A percentile compares a stretch with the other conserved stretches of the same genome.
Evolutionary conservation across 2,329 filamentous ascomycete species (phyloP).

Genomic region (Paracorniculantispora psalliotae): DNA sequence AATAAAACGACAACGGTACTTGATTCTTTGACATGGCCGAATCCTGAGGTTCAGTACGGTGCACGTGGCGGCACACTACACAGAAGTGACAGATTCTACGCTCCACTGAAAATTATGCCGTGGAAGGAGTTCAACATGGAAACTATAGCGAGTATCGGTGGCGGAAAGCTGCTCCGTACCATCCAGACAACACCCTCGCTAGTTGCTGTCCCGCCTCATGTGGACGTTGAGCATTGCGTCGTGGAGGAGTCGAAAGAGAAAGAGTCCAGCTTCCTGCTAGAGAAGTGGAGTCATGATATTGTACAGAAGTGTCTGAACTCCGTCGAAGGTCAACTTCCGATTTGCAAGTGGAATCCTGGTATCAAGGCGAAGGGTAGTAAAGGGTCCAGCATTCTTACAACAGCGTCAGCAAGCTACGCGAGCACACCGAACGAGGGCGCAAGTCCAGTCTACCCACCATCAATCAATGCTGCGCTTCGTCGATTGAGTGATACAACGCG

Average conservation of each 20-base stretch:
- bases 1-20: neutral
- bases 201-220: neutral
- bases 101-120: neutral
- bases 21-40: neutral
- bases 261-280: neutral
- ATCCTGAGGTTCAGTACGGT: neutral
- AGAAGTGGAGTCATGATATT: neutral
- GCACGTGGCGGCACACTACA: neutral
- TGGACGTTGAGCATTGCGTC: neutral
- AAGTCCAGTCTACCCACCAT: neutral
- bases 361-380: neutral
- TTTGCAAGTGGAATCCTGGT: neutral
- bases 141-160: neutral
- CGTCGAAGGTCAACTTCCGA: neutral
- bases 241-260: neutral
- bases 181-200: neutral
- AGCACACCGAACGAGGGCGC: neutral
- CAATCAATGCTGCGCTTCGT: too few relatives aligned
- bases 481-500: too few relatives aligned
- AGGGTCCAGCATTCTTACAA: neutral
- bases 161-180: neutral
- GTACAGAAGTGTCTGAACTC: neutral
- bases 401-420: neutral
- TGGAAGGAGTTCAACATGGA: neutral
- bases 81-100: neutral